Base-by-base conservation (phyloP, 2,329 filamentous ascomycete genomes). In the Fusarium phyllophilum region DNA sequence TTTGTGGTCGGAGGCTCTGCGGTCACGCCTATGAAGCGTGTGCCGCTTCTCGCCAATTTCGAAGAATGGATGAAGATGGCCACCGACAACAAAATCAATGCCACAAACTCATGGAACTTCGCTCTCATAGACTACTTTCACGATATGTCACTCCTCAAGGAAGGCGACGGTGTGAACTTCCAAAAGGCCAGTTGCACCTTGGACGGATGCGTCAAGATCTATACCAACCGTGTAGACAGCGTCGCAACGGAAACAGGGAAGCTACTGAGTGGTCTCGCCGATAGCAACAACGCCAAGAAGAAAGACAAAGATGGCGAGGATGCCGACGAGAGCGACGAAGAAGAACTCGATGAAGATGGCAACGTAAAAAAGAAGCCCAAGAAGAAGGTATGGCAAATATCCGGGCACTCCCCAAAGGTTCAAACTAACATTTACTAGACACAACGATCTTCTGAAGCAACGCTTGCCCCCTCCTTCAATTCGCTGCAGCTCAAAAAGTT, bases 41-140 rank as follows among this genome's bases (percentile, higher is more conserved):
- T 97, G 34, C 96, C 96, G 3, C 93, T 99, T 77, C 87, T 99
- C 62, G 96, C 96, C 79, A 99, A 99, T 84, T 99, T 98, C 78
- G 96, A 99, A 82, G 96, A 99, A 82, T 98, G 96, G 96, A 98
- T 99, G 95, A 99, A 98, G 88, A 97, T 99, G 95, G 96, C 96
- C 5, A 98, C 96, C 22, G 96, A 99, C 85, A 99, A 99, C 85
- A 96, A 96, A 84, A 99, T 99, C 87, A 99, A 98, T 81, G 96
- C 96, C 55, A 91, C 93, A 68, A 99, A 99, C 83, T 98, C 95
- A 36, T 99, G 96, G 96, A 98, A 98, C 83, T 98, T 99, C 84
- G 96, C 96, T n/a, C 89, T 99, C 24, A 99, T 99, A 81, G 96
- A 99, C 83, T 99, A 99, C 84, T 99, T 99, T 79, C 96, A 99